Evolutionary conservation across 495 filamentous ascomycete species (phyloP), one percentile per base, ranked within the genome.

Genomic region (Podospora fimiseda): DNA sequence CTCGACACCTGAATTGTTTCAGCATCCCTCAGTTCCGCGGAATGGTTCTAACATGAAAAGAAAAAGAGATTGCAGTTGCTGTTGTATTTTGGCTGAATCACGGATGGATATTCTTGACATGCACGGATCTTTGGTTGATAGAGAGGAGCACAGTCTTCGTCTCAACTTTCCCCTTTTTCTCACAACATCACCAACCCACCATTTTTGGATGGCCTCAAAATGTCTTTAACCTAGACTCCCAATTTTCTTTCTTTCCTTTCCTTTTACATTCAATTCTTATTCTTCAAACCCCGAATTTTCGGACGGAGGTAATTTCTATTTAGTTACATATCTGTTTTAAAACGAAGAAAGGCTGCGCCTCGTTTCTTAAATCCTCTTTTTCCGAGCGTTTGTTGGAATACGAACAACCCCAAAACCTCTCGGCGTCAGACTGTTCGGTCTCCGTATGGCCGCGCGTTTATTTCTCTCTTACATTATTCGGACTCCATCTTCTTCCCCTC

Each of bases 191-290:
- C 44, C 44, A 33, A 22, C 23, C 42, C 42, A 44, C 22, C 23
- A 14, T 13, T 16, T 42, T 16, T 19, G 16, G 8, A 18, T 19
- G 16, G 15, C 20, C 39, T 42, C 43, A 27, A 45, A 40, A 4
- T 9, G 20, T 45, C 36, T 15, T 33, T 51, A 16, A n/a, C 15
- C 24, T 42, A 43, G 42, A 50, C 38, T 51, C 53, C 57, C 43
- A 57, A 56, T 48, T 33, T 58, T 42, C 46, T 33, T 58, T 41
- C 52, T 55, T 55, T 52, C 49, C 50, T 30, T 7, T 41, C 16
- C 4, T n/a, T 4, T 41, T 58, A 58, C 51, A 41, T 53, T 51
- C 52, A 42, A 24, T 36, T 40, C 50, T 39, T n/a, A n/a, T n/a
- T n/a, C n/a, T n/a, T n/a, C n/a, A n/a, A n/a, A n/a, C n/a, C n/a